Evolutionary conservation across 225 moss, liverwort and hornwort genomes (phyloP).

Genomic region (Pseudisothecium myosuroides): DNA sequence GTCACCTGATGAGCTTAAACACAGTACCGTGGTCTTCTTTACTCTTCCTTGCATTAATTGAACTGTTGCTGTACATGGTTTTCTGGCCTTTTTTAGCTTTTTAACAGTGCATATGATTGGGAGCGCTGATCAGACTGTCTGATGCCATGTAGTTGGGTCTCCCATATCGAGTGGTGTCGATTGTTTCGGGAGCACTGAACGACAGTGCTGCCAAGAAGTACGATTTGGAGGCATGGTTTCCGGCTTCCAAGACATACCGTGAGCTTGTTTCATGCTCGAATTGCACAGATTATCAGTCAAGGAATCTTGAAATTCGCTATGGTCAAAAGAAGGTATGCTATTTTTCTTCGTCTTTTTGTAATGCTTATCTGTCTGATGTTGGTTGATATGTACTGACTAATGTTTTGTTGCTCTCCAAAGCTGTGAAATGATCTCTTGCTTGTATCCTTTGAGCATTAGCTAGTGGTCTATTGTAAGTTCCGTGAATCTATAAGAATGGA

Average conservation of each 20-base stretch:
- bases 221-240: conserved; percentile 94
- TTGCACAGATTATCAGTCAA: conserved; percentile 78
- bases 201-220: conserved; percentile 97
- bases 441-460: background rate
- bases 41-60: background rate
- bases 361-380: background rate
- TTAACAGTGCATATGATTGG: background rate
- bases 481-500: background rate
- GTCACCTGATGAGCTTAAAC: background rate
- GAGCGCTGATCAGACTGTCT: background rate
- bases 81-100: background rate
- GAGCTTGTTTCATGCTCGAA: conserved; percentile 99
- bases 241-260: conserved; percentile 63
- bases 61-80: background rate
- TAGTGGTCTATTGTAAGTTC: background rate
- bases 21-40: background rate
- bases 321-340: conserved; percentile 67
- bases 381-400: background rate
- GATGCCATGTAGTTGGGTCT: conserved; percentile 58
- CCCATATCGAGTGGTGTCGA: conserved; percentile 77
- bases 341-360: background rate
- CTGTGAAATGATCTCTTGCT: background rate
- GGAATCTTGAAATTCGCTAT: conserved; percentile 76
- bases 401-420: background rate
- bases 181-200: conserved; percentile 88